phyloP scores from a whole-genome alignment of 2,329 filamentous ascomycete genomes.

The Cladosporium sp. region DNA sequence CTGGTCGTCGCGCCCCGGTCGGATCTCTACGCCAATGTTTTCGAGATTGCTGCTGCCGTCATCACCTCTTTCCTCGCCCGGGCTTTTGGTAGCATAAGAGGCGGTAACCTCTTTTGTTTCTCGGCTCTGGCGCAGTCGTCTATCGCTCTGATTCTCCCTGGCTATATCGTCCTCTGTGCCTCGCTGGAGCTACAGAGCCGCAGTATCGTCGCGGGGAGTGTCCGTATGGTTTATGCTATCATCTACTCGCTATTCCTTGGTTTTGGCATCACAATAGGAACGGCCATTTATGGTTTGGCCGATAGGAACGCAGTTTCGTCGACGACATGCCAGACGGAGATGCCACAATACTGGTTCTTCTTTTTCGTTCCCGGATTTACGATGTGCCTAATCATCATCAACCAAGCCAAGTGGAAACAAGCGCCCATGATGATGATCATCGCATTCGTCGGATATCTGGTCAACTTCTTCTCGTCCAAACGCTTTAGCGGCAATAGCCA shows the following conservation, averaged over 20 bases:
- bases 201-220: slow-evolving; percentile 46
- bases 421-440: slow-evolving; percentile 71
- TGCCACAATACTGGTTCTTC: slow-evolving; percentile 56
- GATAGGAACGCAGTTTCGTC: slow-evolving; percentile 43
- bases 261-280: slow-evolving; percentile 49
- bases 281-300: slow-evolving; percentile 45
- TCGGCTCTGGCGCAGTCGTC: slow-evolving; percentile 47
- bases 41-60: slow-evolving; percentile 46
- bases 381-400: slow-evolving; percentile 69
- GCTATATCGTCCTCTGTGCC: slow-evolving; percentile 48
- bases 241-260: slow-evolving; percentile 50
- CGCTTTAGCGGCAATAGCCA: slow-evolving; percentile 67
- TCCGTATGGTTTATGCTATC: slow-evolving; percentile 50
- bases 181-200: slow-evolving; percentile 46
- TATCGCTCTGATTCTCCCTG: slow-evolving; percentile 47
- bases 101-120: slow-evolving; percentile 45
- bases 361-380: slow-evolving; percentile 71
- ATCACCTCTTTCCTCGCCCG: slow-evolving; percentile 47
- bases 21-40: slow-evolving; percentile 58
- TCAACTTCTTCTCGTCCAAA: slow-evolving; percentile 66
- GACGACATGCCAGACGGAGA: slow-evolving; percentile 41
- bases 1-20: slow-evolving; percentile 70
- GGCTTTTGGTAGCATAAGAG: slow-evolving; percentile 44
- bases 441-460: slow-evolving; percentile 66
- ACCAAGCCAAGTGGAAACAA: slow-evolving; percentile 76